A percentile compares a stretch with the other conserved stretches of the same genome.
Evolutionary conservation across 2,329 filamentous ascomycete species (phyloP).

Genomic region (Talaromyces pinophilus): DNA sequence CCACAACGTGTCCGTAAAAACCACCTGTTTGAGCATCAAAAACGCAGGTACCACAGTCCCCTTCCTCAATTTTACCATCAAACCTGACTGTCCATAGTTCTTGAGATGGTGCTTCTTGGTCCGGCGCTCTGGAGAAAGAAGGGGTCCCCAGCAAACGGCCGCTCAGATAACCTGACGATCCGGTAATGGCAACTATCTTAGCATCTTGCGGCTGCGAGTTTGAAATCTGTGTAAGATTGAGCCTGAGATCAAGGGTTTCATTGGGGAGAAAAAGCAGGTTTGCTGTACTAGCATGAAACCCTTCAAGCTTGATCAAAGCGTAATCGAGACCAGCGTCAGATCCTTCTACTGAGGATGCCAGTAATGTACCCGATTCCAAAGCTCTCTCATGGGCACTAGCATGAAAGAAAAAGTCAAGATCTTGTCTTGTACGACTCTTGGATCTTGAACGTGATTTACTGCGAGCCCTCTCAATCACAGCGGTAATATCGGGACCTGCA

Average conservation of each 20-base stretch:
- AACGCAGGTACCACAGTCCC: background rate
- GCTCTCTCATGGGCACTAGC: background rate
- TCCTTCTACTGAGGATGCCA: background rate
- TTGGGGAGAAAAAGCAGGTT: background rate
- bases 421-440: slow-evolving; percentile 57
- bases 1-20: background rate
- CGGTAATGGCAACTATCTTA: background rate
- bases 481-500: no score
- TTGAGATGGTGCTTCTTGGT: background rate
- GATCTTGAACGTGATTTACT: slow-evolving; percentile 60
- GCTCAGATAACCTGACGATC: background rate
- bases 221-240: background rate
- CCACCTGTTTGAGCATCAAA: background rate
- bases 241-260: no score
- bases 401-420: slow-evolving; percentile 35
- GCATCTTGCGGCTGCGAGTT: background rate
- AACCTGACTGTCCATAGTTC: background rate
- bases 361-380: background rate
- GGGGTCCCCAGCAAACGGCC: background rate
- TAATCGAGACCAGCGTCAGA: background rate
- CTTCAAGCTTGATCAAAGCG: background rate
- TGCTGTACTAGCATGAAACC: background rate
- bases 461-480: slow-evolving; percentile 53
- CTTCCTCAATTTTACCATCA: background rate
- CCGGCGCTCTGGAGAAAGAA: background rate